Evolutionary conservation across 139 green algal genomes (phyloP), one percentile per base, ranked within the genome.

Genomic region (Chlamydomonas eustigma): DNA sequence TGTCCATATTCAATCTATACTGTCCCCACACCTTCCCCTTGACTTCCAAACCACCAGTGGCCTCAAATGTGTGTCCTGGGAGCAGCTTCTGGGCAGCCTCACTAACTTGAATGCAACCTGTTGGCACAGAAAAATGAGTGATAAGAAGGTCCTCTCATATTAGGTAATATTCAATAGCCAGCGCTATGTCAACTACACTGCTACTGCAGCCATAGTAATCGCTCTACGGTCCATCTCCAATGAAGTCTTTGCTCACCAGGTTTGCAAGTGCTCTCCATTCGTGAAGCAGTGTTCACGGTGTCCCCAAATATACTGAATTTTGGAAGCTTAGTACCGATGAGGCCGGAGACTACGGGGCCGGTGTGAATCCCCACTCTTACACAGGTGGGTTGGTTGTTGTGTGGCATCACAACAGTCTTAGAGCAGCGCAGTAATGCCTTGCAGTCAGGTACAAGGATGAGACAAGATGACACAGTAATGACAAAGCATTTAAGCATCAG

Each of bases 261-360:
- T 12, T 22, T 36, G 51, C 73, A 71, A 8, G 74, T 79, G 37
- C 3, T 37, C 65, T 82, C 80, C 80, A 85, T 85, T 38, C 80
- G 50, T 39, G 37, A 70, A 39, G 76, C 76, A 1, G 72, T 80
- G 80, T 85, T 85, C 76, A 85, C 52, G 34, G 76, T 81, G 76
- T 85, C 80, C 1, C 58, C 58, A 30, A 69, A 69, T 18, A 69
- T 18, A 5, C 28, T 37, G 35, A 32, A 69, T 30, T 69, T 69
- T n/a, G 58, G 58, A n/a, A 69, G 58, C 58, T 82, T 82, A 72
- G 78, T 82, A n/a, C 78, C 78, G 64, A 82, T 82, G 71, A 82
- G 64, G 0, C 78, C 78, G 6, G 66, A 35, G 28, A 82, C 77
- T 30, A 78, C 64, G 8, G 71, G 44, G 0, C 77, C 77, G 32